A percentile compares a stretch with the other conserved stretches of the same genome.
Evolutionary conservation across 192 early-diverging fungal genomes (phyloP).

Genomic region (Mortierella alpina): DNA sequence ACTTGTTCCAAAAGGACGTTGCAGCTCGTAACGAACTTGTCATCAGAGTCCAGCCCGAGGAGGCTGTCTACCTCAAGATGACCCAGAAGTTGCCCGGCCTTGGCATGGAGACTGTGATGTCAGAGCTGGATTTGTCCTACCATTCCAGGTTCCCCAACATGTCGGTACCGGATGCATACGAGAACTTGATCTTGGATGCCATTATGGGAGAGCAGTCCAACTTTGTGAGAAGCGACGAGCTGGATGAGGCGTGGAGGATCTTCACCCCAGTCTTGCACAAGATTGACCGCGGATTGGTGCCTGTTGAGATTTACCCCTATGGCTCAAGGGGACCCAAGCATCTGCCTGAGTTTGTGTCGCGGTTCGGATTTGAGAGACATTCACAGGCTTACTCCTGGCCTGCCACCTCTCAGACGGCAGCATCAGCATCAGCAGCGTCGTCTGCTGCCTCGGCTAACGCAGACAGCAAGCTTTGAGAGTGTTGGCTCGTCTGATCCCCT

Average conservation of each 20-base stretch:
- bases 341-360: slow-evolving; percentile 78
- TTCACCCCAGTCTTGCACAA: slow-evolving; percentile 90
- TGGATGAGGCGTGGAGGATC: slow-evolving; percentile 91
- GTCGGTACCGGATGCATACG: slow-evolving; percentile 91
- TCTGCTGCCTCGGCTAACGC: not conserved
- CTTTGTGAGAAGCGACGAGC: slow-evolving; percentile 85
- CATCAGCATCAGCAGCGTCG: slow-evolving; percentile 1
- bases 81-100: slow-evolving; percentile 87
- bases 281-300: slow-evolving; percentile 70
- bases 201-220: slow-evolving; percentile 88
- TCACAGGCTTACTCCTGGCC: slow-evolving; percentile 63
- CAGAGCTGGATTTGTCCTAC: slow-evolving; percentile 89
- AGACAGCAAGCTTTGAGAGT: slow-evolving; percentile 27
- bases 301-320: slow-evolving; percentile 81
- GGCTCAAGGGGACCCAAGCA: slow-evolving; percentile 87
- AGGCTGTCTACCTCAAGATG: slow-evolving; percentile 89
- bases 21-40: slow-evolving; percentile 88
- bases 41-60: slow-evolving; percentile 87
- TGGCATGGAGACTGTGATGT: slow-evolving; percentile 74
- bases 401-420: slow-evolving; percentile 35
- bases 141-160: slow-evolving; percentile 78
- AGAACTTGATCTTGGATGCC: slow-evolving; percentile 83
- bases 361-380: slow-evolving; percentile 62
- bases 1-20: slow-evolving; percentile 71
- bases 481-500: too few species aligned